These are phyloP conservation scores for Lophiostoma macrostomum DNA, from an alignment of 495 filamentous ascomycete species.

Conservation along the genomic window DNA sequence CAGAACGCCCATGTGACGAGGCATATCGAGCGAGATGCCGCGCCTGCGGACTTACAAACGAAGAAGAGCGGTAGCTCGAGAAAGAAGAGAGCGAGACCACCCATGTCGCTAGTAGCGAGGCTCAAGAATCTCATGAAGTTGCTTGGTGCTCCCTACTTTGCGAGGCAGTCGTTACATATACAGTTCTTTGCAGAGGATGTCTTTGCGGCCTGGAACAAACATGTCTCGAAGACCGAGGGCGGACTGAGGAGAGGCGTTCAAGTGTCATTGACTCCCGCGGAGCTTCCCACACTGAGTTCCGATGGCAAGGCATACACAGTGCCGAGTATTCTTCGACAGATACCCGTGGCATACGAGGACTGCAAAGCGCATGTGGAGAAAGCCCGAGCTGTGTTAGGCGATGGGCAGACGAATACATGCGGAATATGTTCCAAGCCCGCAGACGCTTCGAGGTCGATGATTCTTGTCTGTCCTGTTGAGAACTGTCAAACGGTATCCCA, in stretches of 20 bases:
- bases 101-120: constrained; percentile 57
- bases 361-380: constrained; percentile 72
- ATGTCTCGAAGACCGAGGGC: constrained; percentile 51
- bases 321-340: constrained; percentile 23
- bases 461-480: constrained; percentile 66
- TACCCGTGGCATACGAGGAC: constrained; percentile 64
- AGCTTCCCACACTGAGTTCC: constrained; percentile 45
- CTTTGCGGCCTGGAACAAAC: constrained; percentile 62
- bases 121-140: constrained; percentile 76
- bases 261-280: constrained; percentile 46
- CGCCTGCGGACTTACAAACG: constrained; percentile 25
- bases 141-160: constrained; percentile 72
- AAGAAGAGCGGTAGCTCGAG: constrained; percentile 31
- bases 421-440: constrained; percentile 59
- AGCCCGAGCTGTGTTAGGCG: constrained; percentile 60
- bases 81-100: constrained; percentile 48
- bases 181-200: constrained; percentile 76
- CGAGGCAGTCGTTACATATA: constrained; percentile 74
- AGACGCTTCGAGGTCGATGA: constrained; percentile 48
- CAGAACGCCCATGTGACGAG: constrained; percentile 73
- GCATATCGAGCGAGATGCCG: constrained; percentile 55
- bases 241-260: constrained; percentile 50
- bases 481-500: constrained; percentile 69
- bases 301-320: constrained; percentile 6
- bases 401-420: constrained; percentile 57